Evolutionary conservation across 2,329 filamentous ascomycete genomes (phyloP).

Genomic region (Colletotrichum sansevieriae): DNA sequence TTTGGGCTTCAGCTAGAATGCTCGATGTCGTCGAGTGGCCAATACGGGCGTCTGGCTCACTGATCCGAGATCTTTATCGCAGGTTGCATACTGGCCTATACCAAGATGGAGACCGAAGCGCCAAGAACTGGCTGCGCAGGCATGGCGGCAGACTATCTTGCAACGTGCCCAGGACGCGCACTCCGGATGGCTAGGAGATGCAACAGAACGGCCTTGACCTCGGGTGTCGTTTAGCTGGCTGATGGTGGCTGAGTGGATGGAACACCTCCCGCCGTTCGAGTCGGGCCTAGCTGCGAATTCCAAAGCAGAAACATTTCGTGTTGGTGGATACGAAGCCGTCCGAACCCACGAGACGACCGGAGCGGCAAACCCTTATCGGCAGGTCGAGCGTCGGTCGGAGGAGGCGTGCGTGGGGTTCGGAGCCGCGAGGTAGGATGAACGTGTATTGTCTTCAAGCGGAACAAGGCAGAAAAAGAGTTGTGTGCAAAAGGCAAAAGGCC

Average conservation of each 20-base stretch:
- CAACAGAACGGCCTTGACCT: slow-evolving; percentile 16
- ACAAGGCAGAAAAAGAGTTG: not conserved
- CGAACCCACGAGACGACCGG: slow-evolving; percentile 18
- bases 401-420: slow-evolving; percentile 18
- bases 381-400: slow-evolving; percentile 22
- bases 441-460: no score
- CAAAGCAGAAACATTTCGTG: slow-evolving; percentile 22
- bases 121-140: slow-evolving; percentile 29
- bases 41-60: slow-evolving; percentile 7
- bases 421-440: no score
- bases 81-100: slow-evolving; percentile 25
- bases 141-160: slow-evolving; percentile 29
- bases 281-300: slow-evolving; percentile 11
- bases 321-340: slow-evolving; percentile 12
- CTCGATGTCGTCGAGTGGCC: not conserved
- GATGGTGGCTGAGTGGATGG: slow-evolving; percentile 18
- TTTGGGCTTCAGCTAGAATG: slow-evolving; percentile 26
- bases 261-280: not conserved
- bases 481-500: slow-evolving; percentile 5
- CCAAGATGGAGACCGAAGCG: slow-evolving; percentile 33
- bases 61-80: slow-evolving; percentile 5
- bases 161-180: slow-evolving; percentile 37
- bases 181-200: slow-evolving; percentile 33
- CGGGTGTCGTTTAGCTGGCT: slow-evolving; percentile 12
- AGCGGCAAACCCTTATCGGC: slow-evolving; percentile 27